Evolutionary conservation across 2,329 filamentous ascomycete genomes (phyloP).

Genomic region (Xylariaceae sp.): DNA sequence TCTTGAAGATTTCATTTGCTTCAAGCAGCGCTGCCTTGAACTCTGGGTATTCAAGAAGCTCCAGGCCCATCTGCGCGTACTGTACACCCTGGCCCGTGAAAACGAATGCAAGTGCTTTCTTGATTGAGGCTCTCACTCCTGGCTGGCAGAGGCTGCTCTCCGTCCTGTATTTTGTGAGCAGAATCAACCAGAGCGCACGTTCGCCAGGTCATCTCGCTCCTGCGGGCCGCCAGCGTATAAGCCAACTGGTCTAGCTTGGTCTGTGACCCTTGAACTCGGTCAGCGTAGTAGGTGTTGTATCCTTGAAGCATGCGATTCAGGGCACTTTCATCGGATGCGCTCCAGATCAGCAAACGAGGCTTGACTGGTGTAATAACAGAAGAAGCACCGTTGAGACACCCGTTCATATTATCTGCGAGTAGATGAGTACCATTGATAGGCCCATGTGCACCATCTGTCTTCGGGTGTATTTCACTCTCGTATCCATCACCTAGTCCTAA

Average conservation of each 20-base stretch:
- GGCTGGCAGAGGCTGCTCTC: background rate
- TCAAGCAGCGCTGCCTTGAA: background rate
- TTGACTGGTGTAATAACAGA: no score
- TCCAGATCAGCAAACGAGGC: slow-evolving; percentile 26
- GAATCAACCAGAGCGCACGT: slow-evolving; percentile 21
- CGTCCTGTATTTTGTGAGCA: background rate
- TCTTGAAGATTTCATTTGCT: background rate
- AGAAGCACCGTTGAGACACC: no score
- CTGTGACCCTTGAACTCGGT: slow-evolving; percentile 1
- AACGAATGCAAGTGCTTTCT: background rate
- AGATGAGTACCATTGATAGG: background rate
- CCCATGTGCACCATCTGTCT: background rate
- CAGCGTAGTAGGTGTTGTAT: background rate
- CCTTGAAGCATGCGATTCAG: slow-evolving; percentile 8
- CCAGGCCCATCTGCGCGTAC: background rate
- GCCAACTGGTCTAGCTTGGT: slow-evolving; percentile 27
- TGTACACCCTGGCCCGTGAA: slow-evolving; percentile 10
- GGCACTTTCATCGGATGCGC: slow-evolving; percentile 29
- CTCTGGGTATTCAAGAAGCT: slow-evolving; percentile 21
- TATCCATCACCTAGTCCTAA: slow-evolving; percentile 1
- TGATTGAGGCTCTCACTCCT: background rate
- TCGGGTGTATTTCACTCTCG: background rate
- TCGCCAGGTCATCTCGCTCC: slow-evolving; percentile 21
- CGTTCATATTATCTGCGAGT: no score
- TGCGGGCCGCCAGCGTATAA: slow-evolving; percentile 11